phyloP scores from a whole-genome alignment of 78 protist species.

The Dictyostelium brefeldianum region DNA sequence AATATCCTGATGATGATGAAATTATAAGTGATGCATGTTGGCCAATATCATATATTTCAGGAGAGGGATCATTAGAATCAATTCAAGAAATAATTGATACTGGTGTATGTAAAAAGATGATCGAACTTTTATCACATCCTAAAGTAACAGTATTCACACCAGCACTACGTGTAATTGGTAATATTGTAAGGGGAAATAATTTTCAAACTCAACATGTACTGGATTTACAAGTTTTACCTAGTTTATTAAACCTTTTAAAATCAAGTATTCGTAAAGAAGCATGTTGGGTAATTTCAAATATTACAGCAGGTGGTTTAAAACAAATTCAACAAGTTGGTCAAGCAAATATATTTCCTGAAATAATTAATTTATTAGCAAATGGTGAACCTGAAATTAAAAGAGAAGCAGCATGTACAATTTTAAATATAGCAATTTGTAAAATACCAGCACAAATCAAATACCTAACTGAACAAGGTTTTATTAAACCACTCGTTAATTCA shows the following conservation, averaged over 20 bases:
- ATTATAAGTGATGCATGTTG: slow-evolving; percentile 96
- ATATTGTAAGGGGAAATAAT: slow-evolving; percentile 95
- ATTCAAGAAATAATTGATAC: slow-evolving; percentile 65
- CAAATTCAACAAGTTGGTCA: too few relatives aligned
- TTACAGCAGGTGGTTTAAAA: too few relatives aligned
- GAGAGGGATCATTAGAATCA: slow-evolving; percentile 90
- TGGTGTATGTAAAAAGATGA: slow-evolving; percentile 84
- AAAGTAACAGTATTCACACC: slow-evolving; percentile 88
- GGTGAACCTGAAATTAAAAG: too few relatives aligned
- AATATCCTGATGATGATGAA: slow-evolving; percentile 89
- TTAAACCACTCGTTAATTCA: too few relatives aligned
- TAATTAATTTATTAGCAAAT: too few relatives aligned
- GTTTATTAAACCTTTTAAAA: slow-evolving; percentile 30
- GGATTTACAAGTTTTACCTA: slow-evolving; percentile 74
- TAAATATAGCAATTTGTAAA: too few relatives aligned
- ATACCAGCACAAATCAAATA: too few relatives aligned
- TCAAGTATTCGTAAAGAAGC: too few relatives aligned
- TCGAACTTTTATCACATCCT: slow-evolving; percentile 86
- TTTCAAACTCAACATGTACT: slow-evolving; percentile 93
- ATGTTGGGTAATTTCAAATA: too few relatives aligned
- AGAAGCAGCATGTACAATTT: too few relatives aligned
- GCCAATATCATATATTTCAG: slow-evolving; percentile 95
- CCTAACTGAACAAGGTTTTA: too few relatives aligned
- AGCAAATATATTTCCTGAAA: too few relatives aligned
- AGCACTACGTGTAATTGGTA: slow-evolving; percentile 96